Evolutionary conservation across 1,284 basidiomycete species (phyloP).

Genomic region (Erythrobasidium hasegawianum): DNA sequence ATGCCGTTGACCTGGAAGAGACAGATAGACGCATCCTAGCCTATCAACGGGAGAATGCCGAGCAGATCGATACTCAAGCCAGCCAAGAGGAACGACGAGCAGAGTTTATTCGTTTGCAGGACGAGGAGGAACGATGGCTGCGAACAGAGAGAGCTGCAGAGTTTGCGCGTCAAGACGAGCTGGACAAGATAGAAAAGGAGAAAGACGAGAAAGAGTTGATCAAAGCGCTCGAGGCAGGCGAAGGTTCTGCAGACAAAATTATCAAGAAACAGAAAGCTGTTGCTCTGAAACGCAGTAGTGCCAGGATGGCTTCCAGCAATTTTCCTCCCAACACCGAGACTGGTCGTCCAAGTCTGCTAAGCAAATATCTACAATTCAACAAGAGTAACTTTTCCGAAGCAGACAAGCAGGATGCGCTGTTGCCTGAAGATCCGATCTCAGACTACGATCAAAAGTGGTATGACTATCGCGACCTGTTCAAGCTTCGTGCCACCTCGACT

Average conservation of each 20-base stretch:
- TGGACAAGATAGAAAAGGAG: constrained; percentile 56
- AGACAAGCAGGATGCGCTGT: constrained; percentile 6
- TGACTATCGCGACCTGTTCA: constrained; percentile 37
- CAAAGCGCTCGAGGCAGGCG: constrained; percentile 38
- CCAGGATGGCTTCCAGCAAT: constrained; percentile 25
- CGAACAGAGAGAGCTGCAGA: constrained; percentile 55
- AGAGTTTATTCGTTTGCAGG: constrained; percentile 63
- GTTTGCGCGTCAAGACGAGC: constrained; percentile 60
- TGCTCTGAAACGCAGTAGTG: constrained; percentile 53
- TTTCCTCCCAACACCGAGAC: neutral
- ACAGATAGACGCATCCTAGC: constrained; percentile 78
- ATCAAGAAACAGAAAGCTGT: constrained; percentile 40
- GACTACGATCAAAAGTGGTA: constrained; percentile 35
- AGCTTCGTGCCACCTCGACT: neutral
- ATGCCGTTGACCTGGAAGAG: constrained; percentile 76
- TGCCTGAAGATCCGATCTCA: constrained; percentile 36
- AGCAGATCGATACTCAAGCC: constrained; percentile 70
- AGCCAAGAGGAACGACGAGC: constrained; percentile 62
- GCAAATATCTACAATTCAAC: constrained; percentile 32
- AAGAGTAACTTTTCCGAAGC: constrained; percentile 2
- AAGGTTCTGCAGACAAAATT: constrained; percentile 34
- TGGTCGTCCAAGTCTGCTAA: constrained; percentile 8
- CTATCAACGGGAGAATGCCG: constrained; percentile 75
- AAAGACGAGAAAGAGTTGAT: constrained; percentile 40
- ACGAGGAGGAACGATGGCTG: constrained; percentile 63